Percentiles rank a stretch among this genome's conserved stretches.
Evolutionary conservation across 768 basidiomycete genomes (phyloP).

Genomic region (Scleroderma citrinum): DNA sequence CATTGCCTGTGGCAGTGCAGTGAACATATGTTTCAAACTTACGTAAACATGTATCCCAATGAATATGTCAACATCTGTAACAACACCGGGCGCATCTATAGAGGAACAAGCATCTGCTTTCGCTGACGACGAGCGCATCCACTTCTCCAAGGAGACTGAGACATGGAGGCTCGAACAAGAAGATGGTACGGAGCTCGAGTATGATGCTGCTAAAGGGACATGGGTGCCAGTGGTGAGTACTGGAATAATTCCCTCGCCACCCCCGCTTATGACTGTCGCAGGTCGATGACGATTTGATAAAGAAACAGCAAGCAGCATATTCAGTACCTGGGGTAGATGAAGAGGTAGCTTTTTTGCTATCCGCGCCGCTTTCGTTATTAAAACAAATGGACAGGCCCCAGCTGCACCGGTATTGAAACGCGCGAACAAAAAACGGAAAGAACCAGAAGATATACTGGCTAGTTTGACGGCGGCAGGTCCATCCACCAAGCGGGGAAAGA

Average conservation of each 20-base stretch:
- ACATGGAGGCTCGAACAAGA: slow-evolving; percentile 91
- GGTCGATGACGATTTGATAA: slow-evolving; percentile 84
- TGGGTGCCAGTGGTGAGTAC: slow-evolving; percentile 82
- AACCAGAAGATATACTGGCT: slow-evolving; percentile 64
- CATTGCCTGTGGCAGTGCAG: no score
- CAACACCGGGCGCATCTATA: slow-evolving; percentile 47
- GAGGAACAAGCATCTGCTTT: slow-evolving; percentile 62
- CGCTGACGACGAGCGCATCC: slow-evolving; percentile 73
- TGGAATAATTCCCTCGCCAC: neutral
- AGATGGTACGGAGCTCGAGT: slow-evolving; percentile 89
- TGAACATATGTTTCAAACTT: no score
- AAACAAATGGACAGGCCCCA: slow-evolving; percentile 54
- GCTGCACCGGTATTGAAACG: slow-evolving; percentile 82
- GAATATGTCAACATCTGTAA: slow-evolving; percentile 37
- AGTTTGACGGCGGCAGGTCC: slow-evolving; percentile 44
- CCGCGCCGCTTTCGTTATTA: slow-evolving; percentile 14
- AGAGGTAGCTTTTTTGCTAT: slow-evolving; percentile 47
- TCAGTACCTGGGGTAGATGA: slow-evolving; percentile 92
- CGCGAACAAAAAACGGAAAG: slow-evolving; percentile 75
- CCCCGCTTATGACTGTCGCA: slow-evolving; percentile 24
- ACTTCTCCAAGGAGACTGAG: slow-evolving; percentile 66
- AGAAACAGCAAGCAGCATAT: slow-evolving; percentile 93
- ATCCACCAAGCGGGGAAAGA: slow-evolving; percentile 66
- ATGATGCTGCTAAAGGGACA: slow-evolving; percentile 62
- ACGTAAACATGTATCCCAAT: slow-evolving; percentile 20